phyloP scores from a whole-genome alignment of 2,329 filamentous ascomycete species.

The Aspergillus nomiae region DNA sequence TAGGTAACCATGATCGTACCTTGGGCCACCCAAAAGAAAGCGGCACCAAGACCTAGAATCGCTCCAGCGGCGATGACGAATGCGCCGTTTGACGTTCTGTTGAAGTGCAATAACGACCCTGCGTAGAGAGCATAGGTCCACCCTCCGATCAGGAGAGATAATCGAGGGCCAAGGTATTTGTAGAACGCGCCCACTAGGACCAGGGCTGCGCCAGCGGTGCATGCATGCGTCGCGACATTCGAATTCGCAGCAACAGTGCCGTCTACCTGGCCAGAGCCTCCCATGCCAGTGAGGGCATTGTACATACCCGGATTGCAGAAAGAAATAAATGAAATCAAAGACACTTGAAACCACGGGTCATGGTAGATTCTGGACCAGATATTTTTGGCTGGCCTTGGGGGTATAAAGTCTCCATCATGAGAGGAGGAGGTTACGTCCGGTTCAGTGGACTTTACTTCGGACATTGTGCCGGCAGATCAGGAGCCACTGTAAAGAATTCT shows the following conservation, averaged over 20 bases:
- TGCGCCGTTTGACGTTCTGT: slow-evolving; percentile 47
- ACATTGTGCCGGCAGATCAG: neutral
- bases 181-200: slow-evolving; percentile 64
- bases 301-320: slow-evolving; percentile 71
- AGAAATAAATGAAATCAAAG: slow-evolving; percentile 65
- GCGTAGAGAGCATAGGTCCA: slow-evolving; percentile 49
- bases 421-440: neutral
- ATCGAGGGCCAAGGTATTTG: slow-evolving; percentile 43
- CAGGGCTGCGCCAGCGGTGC: slow-evolving; percentile 57
- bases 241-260: slow-evolving; percentile 56
- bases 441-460: neutral
- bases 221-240: slow-evolving; percentile 65
- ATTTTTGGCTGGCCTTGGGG: neutral
- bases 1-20: slow-evolving; percentile 70
- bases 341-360: neutral
- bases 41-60: slow-evolving; percentile 50
- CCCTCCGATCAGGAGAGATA: slow-evolving; percentile 45
- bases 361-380: neutral
- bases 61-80: slow-evolving; percentile 52
- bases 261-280: slow-evolving; percentile 60
- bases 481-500: neutral
- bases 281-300: slow-evolving; percentile 62
- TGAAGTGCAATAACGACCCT: slow-evolving; percentile 39
- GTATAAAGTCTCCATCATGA: neutral
- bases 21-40: slow-evolving; percentile 51